Conservation (phyloP, 495 filamentous ascomycete species). For the Penicillium parvum region DNA sequence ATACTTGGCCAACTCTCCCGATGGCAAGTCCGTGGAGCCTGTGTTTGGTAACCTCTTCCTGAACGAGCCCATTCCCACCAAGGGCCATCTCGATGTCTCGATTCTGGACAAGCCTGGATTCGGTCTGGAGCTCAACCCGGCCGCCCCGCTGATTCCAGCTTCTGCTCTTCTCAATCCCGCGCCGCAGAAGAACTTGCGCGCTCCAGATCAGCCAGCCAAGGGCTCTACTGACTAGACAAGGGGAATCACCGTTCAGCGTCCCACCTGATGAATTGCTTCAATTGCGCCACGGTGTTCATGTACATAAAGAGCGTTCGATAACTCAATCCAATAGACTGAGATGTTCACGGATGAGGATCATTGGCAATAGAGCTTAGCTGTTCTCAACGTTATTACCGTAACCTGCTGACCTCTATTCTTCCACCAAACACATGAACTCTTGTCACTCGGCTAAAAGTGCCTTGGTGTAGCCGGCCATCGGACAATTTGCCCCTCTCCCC, state of each 20-base stretch:
- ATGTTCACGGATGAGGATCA: slow-evolving; percentile 7
- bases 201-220: slow-evolving; percentile 34
- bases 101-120: slow-evolving; percentile 88
- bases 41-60: slow-evolving; percentile 89
- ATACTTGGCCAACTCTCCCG: slow-evolving; percentile 86
- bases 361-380: background rate
- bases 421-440: slow-evolving; percentile 4
- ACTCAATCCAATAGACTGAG: slow-evolving; percentile 16
- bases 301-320: slow-evolving; percentile 14
- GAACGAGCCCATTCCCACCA: slow-evolving; percentile 82
- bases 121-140: slow-evolving; percentile 78
- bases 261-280: background rate
- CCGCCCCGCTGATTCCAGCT: slow-evolving; percentile 72
- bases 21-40: slow-evolving; percentile 80
- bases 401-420: slow-evolving; percentile 1
- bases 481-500: slow-evolving; percentile 1
- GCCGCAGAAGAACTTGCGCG: slow-evolving; percentile 55
- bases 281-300: slow-evolving; percentile 9
- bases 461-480: slow-evolving; percentile 1
- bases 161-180: slow-evolving; percentile 65
- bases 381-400: no score
- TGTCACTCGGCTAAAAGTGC: background rate
- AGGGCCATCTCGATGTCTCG: slow-evolving; percentile 72
- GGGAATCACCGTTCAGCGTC: background rate
- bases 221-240: slow-evolving; percentile 16